These are phyloP conservation scores for Nicotiana tabacum DNA, from an alignment of 257 asterid genomes.

Conservation along the genomic window DNA sequence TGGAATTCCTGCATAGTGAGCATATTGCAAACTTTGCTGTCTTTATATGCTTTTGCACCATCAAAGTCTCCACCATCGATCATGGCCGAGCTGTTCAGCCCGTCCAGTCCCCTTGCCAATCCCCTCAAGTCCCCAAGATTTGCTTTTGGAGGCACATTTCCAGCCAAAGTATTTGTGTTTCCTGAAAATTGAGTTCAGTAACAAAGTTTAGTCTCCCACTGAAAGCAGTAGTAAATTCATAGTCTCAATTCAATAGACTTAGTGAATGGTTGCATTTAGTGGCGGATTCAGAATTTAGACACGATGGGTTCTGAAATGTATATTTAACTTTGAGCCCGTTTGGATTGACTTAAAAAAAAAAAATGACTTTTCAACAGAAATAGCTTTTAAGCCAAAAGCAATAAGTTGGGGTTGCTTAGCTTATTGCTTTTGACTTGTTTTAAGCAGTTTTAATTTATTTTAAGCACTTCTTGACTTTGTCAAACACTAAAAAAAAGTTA, in stretches of 20 bases:
- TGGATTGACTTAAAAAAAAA: no score
- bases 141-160: conserved; percentile 95
- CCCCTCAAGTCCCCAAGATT: conserved; percentile 88
- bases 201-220: neutral
- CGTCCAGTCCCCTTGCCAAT: conserved; percentile 66
- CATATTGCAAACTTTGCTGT: conserved; percentile 97
- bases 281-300: neutral
- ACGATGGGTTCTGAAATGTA: neutral
- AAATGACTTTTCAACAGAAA: no score
- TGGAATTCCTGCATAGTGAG: conserved; percentile 95
- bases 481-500: no score
- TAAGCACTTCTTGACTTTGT: no score
- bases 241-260: neutral
- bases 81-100: conserved; percentile 73
- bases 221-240: neutral
- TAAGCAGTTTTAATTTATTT: no score
- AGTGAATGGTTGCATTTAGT: neutral
- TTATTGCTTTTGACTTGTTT: no score
- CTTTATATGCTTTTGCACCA: conserved; percentile 96
- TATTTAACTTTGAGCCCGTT: neutral
- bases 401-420: no score
- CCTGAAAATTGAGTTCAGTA: conserved; percentile 37
- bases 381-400: no score
- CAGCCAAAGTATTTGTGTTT: conserved; percentile 89
- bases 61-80: conserved; percentile 85